A percentile compares a stretch with the other conserved stretches of the same genome.
These are phyloP conservation scores for Bruguiera gymnorhiza DNA, from an alignment of 345 rosid genomes.

Conservation along the genomic window DNA sequence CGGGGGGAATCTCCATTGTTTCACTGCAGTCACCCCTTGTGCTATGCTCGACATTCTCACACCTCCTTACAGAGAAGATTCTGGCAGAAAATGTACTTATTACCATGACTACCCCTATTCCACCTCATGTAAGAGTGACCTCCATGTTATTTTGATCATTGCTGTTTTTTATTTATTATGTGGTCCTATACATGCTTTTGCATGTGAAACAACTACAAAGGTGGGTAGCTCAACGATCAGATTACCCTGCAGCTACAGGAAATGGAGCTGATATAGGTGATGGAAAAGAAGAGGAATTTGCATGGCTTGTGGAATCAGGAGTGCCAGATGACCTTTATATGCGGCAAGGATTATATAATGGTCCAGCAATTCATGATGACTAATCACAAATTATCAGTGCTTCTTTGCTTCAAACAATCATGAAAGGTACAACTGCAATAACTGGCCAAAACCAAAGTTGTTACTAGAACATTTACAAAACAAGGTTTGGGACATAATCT, in stretches of 20 bases:
- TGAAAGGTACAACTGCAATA: neutral
- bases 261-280: conserved; percentile 37
- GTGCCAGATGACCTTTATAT: conserved; percentile 74
- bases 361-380: conserved; percentile 39
- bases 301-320: conserved; percentile 81
- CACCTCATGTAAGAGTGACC: conserved; percentile 50
- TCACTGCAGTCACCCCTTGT: conserved; percentile 88
- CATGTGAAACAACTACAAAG: neutral
- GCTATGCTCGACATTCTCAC: conserved; percentile 88
- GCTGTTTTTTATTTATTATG: neutral
- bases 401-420: neutral
- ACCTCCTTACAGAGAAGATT: conserved; percentile 78
- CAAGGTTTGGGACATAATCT: neutral
- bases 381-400: neutral
- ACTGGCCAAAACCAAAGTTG: too few relatives aligned
- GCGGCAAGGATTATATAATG: conserved; percentile 64
- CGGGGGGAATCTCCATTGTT: conserved; percentile 90
- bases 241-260: conserved; percentile 31
- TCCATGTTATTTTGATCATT: neutral
- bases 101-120: conserved; percentile 75
- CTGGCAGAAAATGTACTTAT: conserved; percentile 76
- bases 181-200: neutral
- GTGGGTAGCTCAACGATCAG: conserved; percentile 4
- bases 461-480: too few relatives aligned
- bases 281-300: conserved; percentile 58